Percentiles rank a stretch among this genome's conserved stretches.
Evolutionary conservation across 192 early-diverging fungal genomes (phyloP).

Genomic region (Coemansia umbellata): DNA sequence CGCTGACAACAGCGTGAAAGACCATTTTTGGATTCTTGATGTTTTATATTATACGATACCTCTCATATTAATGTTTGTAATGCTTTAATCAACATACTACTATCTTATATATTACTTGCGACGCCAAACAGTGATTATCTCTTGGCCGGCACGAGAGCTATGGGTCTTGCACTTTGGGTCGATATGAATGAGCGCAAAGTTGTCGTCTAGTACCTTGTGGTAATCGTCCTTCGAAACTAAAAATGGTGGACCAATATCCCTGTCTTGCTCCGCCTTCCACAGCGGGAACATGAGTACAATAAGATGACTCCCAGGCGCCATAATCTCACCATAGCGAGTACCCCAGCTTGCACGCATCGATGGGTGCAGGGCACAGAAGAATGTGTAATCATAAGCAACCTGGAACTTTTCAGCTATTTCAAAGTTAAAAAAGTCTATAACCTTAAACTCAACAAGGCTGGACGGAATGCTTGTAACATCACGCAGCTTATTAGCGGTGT

Average conservation of each 20-base stretch:
- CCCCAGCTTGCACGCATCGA: slow-evolving; percentile 63
- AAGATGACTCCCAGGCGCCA: slow-evolving; percentile 62
- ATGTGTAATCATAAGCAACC: slow-evolving; percentile 84
- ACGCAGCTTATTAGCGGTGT: slow-evolving; percentile 53
- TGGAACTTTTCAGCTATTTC: slow-evolving; percentile 57
- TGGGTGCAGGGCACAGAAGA: slow-evolving; percentile 75
- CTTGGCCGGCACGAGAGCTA: slow-evolving; percentile 53
- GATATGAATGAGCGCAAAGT: slow-evolving; percentile 63
- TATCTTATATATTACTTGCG: slow-evolving; percentile 48
- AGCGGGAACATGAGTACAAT: slow-evolving; percentile 79
- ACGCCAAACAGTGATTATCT: slow-evolving; percentile 66
- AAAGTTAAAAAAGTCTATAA: slow-evolving; percentile 73
- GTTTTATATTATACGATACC: neutral
- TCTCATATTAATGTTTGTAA: neutral
- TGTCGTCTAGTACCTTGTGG: slow-evolving; percentile 48
- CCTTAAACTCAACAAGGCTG: slow-evolving; percentile 53
- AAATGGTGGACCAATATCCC: slow-evolving; percentile 73
- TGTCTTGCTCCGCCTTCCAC: slow-evolving; percentile 34
- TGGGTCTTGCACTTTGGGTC: slow-evolving; percentile 58
- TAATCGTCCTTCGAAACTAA: slow-evolving; percentile 63
- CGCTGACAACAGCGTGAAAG: no score
- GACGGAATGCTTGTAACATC: slow-evolving; percentile 24
- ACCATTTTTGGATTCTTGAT: no score
- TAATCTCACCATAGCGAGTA: slow-evolving; percentile 58
- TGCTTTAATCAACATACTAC: neutral